Evolutionary conservation across 805 yeast genomes (phyloP).

Genomic region (Suhomyces xylopsoci): DNA sequence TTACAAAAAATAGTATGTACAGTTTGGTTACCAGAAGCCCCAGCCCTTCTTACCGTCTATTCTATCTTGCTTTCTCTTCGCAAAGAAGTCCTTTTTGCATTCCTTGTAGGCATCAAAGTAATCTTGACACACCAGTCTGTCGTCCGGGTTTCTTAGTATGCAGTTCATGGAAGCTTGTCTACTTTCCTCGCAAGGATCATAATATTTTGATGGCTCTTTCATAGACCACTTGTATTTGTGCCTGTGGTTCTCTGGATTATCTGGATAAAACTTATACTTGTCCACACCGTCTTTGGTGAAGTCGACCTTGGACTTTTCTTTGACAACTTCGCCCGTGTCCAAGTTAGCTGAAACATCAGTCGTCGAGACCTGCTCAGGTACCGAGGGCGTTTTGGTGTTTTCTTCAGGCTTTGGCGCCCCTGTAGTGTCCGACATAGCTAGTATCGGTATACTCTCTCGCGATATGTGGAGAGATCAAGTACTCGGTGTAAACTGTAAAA

Average conservation of each 20-base stretch:
- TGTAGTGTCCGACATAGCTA: neutral
- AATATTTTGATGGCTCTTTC: constrained; percentile 80
- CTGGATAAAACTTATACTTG: constrained; percentile 74
- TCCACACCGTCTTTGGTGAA: constrained; percentile 55
- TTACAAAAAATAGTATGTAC: neutral
- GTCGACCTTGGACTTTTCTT: constrained; percentile 44
- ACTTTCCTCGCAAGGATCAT: constrained; percentile 91
- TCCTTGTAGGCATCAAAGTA: constrained; percentile 92
- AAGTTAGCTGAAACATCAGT: neutral
- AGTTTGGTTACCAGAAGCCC: constrained; percentile 33
- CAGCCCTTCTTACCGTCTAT: constrained; percentile 41
- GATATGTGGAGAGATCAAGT: neutral
- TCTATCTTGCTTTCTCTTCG: constrained; percentile 35
- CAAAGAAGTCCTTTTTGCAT: constrained; percentile 61
- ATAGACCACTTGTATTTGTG: constrained; percentile 67
- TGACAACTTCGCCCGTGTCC: constrained; percentile 25
- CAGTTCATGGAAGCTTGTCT: constrained; percentile 85
- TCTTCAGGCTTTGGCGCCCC: neutral
- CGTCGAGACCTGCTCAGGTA: neutral
- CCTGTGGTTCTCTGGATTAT: constrained; percentile 70
- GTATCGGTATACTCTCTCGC: neutral
- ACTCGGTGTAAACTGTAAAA: neutral
- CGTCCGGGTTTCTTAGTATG: constrained; percentile 70
- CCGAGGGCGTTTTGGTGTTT: neutral
- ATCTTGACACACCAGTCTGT: constrained; percentile 61